Percentiles rank a stretch among this genome's conserved stretches.
These are phyloP conservation scores for Nigrospora oryzae DNA, from an alignment of 2,329 filamentous ascomycete genomes.

Conservation along the genomic window DNA sequence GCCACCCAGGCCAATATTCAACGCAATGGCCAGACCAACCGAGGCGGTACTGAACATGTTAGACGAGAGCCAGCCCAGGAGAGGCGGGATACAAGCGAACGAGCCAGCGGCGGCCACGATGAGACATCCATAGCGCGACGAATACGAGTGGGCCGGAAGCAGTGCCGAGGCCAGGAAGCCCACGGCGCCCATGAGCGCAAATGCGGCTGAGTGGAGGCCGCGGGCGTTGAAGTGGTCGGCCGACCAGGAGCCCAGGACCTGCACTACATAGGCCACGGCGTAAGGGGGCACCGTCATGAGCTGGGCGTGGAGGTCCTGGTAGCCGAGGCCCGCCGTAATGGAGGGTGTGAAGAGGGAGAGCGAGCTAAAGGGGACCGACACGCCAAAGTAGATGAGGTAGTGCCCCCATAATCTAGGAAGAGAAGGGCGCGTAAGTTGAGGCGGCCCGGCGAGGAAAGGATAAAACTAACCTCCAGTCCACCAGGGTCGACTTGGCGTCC, in stretches of 20 bases:
- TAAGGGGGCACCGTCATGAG: constrained; percentile 61
- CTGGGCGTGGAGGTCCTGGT: constrained; percentile 37
- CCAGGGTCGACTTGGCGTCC: constrained; percentile 61
- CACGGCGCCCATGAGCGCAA: constrained; percentile 32
- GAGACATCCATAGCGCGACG: constrained; percentile 55
- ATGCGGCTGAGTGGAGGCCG: constrained; percentile 29
- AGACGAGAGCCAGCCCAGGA: constrained; percentile 58
- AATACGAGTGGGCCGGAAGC: constrained; percentile 50
- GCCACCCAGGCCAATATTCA: constrained; percentile 57
- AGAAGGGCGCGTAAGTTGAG: not conserved
- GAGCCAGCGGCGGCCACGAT: constrained; percentile 58
- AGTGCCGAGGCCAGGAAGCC: constrained; percentile 53
- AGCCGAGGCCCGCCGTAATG: constrained; percentile 35
- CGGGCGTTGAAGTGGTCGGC: constrained; percentile 52
- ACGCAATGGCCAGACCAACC: constrained; percentile 57
- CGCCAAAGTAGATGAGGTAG: constrained; percentile 39
- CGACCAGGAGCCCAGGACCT: constrained; percentile 41
- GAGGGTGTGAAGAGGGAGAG: constrained; percentile 42
- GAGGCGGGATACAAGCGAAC: constrained; percentile 59
- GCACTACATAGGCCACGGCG: constrained; percentile 19
- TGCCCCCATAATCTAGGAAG: constrained; percentile 49
- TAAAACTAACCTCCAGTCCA: constrained; percentile 37
- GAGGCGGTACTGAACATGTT: constrained; percentile 57
- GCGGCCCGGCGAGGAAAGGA: not conserved
- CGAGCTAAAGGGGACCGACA: constrained; percentile 19